Evolutionary conservation across 495 filamentous ascomycete species (phyloP), one percentile per base, ranked within the genome.

Genomic region (Aspergillus cristatus): DNA sequence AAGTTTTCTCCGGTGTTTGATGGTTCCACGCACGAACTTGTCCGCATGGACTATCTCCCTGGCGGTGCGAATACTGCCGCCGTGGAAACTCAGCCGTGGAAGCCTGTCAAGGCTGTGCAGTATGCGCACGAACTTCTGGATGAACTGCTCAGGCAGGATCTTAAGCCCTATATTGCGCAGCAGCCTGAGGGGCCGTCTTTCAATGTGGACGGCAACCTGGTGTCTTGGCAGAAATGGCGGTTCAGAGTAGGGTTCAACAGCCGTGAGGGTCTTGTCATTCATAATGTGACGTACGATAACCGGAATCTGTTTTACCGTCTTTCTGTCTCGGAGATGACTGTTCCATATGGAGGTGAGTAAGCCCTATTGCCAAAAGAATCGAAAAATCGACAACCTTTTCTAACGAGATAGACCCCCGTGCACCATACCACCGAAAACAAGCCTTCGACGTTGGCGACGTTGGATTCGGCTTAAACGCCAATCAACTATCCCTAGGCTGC

Each of bases 101-200:
- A 61, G 44, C 77, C 53, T 58, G 82, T 46, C 68, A 84, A 56
- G 35, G 48, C 60, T 62, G 86, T 67, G 22, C 63, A 67, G 38
- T 67, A 67, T 44, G 59, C 63, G 12, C 63, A 63, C 34, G 63
- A 60, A 12, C 47, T 67, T 11, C 41, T 60, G 31, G 52, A 62
- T 26, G 54, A 57, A 33, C 61, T 58, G 4, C 35, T 65, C 7
- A 56, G 68, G 20, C 70, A 67, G 35, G 74, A 86, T 48, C 58
- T 89, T 34, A 89, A 88, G 57, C 84, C 85, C 2, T 66, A 88
- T 37, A 78, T 81, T 32, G 76, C 89, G 0, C 61, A 79, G 29
- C 85, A 91, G 46, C 85, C 85, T 1, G 75, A 89, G 43, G 86
- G 85, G 2, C 74, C 77, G 10, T 84, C 80, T 12, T 91, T 88